These are phyloP conservation scores for Trichoderma orchidacearum DNA, from an alignment of 495 filamentous ascomycete genomes.

Conservation along the genomic window DNA sequence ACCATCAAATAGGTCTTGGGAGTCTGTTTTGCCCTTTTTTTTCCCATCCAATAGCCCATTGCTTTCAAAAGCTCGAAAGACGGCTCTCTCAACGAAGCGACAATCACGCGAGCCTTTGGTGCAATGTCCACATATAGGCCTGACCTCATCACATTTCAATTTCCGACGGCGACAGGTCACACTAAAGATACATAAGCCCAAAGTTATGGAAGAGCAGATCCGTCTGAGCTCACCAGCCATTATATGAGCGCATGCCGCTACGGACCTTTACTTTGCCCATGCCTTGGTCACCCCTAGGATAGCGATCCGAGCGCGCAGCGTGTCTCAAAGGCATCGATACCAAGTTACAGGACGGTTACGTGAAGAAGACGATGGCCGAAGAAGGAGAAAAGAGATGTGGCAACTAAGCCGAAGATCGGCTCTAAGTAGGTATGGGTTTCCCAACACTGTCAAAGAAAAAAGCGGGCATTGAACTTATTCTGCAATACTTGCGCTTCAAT, in stretches of 20 bases:
- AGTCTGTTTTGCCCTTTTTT: not conserved
- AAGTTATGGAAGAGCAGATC: no score
- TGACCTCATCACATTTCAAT: not conserved
- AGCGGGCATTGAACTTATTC: no score
- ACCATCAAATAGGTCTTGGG: not conserved
- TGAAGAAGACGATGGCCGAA: not conserved
- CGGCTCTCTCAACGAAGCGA: not conserved
- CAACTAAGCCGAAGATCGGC: not conserved
- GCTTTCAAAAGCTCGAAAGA: not conserved
- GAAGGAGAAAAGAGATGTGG: not conserved
- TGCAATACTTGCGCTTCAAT: no score
- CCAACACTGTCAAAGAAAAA: no score
- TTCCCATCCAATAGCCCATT: not conserved
- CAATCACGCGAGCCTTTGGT: not conserved
- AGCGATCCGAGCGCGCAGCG: not conserved
- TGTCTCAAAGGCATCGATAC: not conserved
- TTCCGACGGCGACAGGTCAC: not conserved
- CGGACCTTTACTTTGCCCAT: not conserved
- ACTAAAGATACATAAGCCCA: not conserved
- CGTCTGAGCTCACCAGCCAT: not conserved
- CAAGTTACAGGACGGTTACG: not conserved
- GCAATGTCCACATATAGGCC: not conserved
- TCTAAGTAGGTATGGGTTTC: no score
- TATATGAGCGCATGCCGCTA: not conserved
- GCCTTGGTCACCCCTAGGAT: not conserved